Conservation (phyloP, 805 yeast species). For the Cyberlindnera subsufficiens region DNA sequence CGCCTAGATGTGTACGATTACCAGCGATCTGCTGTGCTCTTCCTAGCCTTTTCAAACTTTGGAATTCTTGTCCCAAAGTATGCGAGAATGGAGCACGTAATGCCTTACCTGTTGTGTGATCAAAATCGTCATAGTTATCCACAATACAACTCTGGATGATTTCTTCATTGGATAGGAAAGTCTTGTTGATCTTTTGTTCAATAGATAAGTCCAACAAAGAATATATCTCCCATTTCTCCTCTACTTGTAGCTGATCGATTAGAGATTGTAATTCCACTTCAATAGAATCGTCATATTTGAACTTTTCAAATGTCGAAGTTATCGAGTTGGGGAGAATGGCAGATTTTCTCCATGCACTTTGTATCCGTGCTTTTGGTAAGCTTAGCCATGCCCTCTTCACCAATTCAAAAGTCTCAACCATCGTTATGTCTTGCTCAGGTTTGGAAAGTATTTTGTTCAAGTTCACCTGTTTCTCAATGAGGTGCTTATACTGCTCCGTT, state of each 20-base stretch:
- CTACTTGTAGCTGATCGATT: conserved; percentile 44
- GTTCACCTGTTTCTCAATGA: conserved; percentile 23
- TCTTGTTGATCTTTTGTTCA: conserved; percentile 34
- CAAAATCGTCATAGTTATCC: conserved; percentile 28
- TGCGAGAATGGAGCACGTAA: conserved; percentile 23
- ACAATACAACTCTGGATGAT: conserved; percentile 55
- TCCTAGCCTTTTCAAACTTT: conserved; percentile 18
- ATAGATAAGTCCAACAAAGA: conserved; percentile 44
- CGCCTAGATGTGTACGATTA: not conserved
- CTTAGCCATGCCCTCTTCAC: conserved; percentile 52
- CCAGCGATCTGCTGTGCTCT: conserved; percentile 12
- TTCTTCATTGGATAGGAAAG: conserved; percentile 54
- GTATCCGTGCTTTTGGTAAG: conserved; percentile 30
- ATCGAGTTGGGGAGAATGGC: conserved; percentile 32
- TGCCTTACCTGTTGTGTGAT: conserved; percentile 13
- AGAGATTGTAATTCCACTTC: conserved; percentile 35
- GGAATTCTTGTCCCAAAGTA: conserved; percentile 21
- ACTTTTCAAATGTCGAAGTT: conserved; percentile 24
- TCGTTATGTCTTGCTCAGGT: conserved; percentile 40
- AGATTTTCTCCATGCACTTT: conserved; percentile 38
- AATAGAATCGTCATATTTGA: conserved; percentile 30
- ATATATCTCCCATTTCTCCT: conserved; percentile 52
- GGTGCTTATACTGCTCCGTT: conserved; percentile 45
- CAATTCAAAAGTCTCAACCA: conserved; percentile 53
- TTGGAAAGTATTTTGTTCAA: conserved; percentile 19